Percentiles rank a stretch among this genome's conserved stretches.
Evolutionary conservation across 805 yeast genomes (phyloP).

Genomic region (Scheffersomyces amazonensis): DNA sequence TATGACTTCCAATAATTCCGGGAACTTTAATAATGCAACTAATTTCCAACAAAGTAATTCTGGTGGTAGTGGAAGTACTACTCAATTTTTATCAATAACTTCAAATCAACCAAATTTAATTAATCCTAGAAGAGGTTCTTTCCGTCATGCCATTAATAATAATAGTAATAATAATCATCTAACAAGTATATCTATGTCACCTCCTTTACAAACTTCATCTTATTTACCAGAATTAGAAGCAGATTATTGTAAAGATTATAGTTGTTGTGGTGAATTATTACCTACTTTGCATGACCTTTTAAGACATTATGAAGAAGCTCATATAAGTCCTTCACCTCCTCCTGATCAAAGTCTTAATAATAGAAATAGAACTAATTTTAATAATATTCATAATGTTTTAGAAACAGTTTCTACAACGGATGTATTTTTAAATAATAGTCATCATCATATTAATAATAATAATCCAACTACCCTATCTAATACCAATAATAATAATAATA

Average conservation of each 20-base stretch:
- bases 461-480: too few species aligned
- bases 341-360: conserved; percentile 26
- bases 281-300: conserved; percentile 93
- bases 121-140: conserved; percentile 37
- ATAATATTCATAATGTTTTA: conserved; percentile 56
- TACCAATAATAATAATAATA: conserved; percentile 29
- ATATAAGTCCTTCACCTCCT: conserved; percentile 62
- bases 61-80: conserved; percentile 17
- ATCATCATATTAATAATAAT: conserved; percentile 15
- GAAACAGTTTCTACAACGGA: conserved; percentile 93
- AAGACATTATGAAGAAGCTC: conserved; percentile 95
- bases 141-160: conserved; percentile 21
- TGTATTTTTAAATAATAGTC: conserved; percentile 64
- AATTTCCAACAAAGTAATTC: conserved; percentile 6
- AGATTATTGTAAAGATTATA: conserved; percentile 93
- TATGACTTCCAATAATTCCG: conserved; percentile 47
- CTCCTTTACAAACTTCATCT: conserved; percentile 61
- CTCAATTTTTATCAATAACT: conserved; percentile 6
- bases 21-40: conserved; percentile 1
- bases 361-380: conserved; percentile 32
- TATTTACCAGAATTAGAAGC: conserved; percentile 93
- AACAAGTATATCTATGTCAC: conserved; percentile 42
- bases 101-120: conserved; percentile 15
- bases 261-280: conserved; percentile 89
- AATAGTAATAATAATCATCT: conserved; percentile 11